phyloP scores from a whole-genome alignment of 1,284 basidiomycete genomes.

The Lentinula novae-zelandiae region DNA sequence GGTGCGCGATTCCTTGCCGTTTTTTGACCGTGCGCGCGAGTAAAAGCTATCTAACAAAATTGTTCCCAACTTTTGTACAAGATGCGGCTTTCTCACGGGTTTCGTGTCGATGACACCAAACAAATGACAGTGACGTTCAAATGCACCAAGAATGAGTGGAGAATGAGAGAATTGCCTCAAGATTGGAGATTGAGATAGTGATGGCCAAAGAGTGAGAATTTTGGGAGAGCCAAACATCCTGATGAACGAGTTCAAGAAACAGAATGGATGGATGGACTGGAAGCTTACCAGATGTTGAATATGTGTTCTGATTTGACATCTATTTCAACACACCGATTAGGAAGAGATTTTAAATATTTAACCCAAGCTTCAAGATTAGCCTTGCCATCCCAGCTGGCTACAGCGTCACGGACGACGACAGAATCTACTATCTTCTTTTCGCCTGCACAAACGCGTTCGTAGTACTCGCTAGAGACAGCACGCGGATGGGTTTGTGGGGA shows the following conservation, averaged over 20 bases:
- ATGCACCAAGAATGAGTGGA: constrained; percentile 36
- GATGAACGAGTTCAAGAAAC: neutral
- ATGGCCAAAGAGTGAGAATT: constrained; percentile 40
- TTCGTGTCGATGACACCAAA: constrained; percentile 21
- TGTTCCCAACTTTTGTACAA: constrained; percentile 8
- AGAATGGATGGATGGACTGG: neutral
- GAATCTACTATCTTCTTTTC: constrained; percentile 24
- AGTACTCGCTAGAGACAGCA: constrained; percentile 42
- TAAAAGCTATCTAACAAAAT: constrained; percentile 5
- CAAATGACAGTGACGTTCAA: constrained; percentile 31
- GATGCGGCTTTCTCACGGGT: neutral
- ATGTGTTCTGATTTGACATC: constrained; percentile 28
- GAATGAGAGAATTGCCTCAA: constrained; percentile 46
- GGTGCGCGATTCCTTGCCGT: constrained; percentile 6
- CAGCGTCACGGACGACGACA: neutral
- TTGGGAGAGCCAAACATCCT: constrained; percentile 42
- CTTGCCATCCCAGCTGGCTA: constrained; percentile 1
- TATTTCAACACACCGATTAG: constrained; percentile 42
- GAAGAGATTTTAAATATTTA: constrained; percentile 30
- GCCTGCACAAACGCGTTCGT: constrained; percentile 37
- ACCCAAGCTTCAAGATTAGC: constrained; percentile 30
- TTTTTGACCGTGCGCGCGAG: neutral
- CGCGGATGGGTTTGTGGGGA: constrained; percentile 27
- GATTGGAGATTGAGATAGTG: constrained; percentile 40
- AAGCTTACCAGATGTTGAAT: constrained; percentile 39